A percentile compares a stretch with the other conserved stretches of the same genome.
Evolutionary conservation across 371 early-diverging fungal species (phyloP).

Genomic region (Homolaphlyctis polyrhiza): DNA sequence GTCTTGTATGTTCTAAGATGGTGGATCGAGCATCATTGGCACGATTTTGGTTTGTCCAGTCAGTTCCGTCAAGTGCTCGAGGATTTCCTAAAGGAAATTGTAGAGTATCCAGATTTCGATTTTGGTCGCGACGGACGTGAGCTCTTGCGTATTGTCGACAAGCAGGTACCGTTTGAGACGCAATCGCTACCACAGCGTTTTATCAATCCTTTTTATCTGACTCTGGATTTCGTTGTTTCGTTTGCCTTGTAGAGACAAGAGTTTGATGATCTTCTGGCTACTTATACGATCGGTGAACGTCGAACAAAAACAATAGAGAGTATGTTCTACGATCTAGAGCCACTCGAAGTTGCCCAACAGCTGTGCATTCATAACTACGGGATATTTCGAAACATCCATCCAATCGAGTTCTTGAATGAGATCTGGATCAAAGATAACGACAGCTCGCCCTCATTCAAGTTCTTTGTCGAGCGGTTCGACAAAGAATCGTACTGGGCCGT

Average conservation of each 20-base stretch:
- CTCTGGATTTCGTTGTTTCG: neutral
- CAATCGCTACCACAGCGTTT: neutral
- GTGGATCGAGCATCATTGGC: slow-evolving; percentile 52
- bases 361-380: slow-evolving; percentile 46
- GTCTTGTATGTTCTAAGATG: slow-evolving; percentile 10
- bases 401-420: slow-evolving; percentile 48
- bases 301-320: slow-evolving; percentile 37
- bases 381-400: slow-evolving; percentile 45
- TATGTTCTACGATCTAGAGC: slow-evolving; percentile 31
- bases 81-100: slow-evolving; percentile 32
- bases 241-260: slow-evolving; percentile 12
- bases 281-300: slow-evolving; percentile 32
- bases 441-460: slow-evolving; percentile 34
- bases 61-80: slow-evolving; percentile 32
- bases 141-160: slow-evolving; percentile 2
- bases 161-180: slow-evolving; percentile 7
- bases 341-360: slow-evolving; percentile 40
- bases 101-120: slow-evolving; percentile 11
- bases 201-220: neutral
- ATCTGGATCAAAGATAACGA: slow-evolving; percentile 43
- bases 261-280: slow-evolving; percentile 33
- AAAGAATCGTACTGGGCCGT: slow-evolving; percentile 54
- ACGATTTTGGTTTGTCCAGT: slow-evolving; percentile 43
- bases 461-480: slow-evolving; percentile 49
- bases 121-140: slow-evolving; percentile 16